Conservation (phyloP, 164 flowering plant genomes). For the Tetrastigma voinierianum region DNA sequence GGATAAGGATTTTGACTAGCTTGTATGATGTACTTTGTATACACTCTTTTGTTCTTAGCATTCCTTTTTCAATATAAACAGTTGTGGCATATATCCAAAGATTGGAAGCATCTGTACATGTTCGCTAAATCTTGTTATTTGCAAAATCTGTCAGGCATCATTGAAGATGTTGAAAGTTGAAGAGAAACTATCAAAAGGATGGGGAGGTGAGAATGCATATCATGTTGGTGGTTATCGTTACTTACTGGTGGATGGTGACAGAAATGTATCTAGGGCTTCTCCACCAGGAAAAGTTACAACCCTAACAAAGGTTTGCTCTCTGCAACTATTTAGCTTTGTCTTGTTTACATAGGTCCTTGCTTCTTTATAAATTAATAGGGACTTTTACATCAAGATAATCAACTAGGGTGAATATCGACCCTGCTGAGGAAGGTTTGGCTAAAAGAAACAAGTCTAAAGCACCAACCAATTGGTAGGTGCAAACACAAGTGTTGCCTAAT, state of each 20-base stretch:
- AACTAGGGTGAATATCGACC: background rate
- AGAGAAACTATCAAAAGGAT: slow-evolving; percentile 90
- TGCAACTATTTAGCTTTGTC: background rate
- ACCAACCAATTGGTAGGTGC: too few species aligned
- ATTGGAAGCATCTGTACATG: background rate
- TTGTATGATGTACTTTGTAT: background rate
- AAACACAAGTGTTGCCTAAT: too few species aligned
- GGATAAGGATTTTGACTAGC: background rate
- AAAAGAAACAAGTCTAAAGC: too few species aligned
- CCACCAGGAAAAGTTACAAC: slow-evolving; percentile 94
- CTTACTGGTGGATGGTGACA: slow-evolving; percentile 71
- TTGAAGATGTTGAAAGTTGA: slow-evolving; percentile 75
- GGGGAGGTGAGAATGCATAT: slow-evolving; percentile 99
- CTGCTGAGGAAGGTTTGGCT: too few species aligned
- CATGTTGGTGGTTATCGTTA: slow-evolving; percentile 96
- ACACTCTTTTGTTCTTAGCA: too few species aligned
- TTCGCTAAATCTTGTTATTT: slow-evolving; percentile 7
- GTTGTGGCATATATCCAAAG: background rate
- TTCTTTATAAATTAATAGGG: background rate
- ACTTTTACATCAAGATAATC: background rate
- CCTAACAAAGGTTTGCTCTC: slow-evolving; percentile 67
- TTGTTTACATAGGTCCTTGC: background rate
- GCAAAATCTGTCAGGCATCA: slow-evolving; percentile 54
- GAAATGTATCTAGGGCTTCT: slow-evolving; percentile 81
- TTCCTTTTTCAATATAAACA: too few species aligned